These are phyloP conservation scores for Colletotrichum filicis DNA, from an alignment of 2,329 filamentous ascomycete genomes.

Conservation along the genomic window DNA sequence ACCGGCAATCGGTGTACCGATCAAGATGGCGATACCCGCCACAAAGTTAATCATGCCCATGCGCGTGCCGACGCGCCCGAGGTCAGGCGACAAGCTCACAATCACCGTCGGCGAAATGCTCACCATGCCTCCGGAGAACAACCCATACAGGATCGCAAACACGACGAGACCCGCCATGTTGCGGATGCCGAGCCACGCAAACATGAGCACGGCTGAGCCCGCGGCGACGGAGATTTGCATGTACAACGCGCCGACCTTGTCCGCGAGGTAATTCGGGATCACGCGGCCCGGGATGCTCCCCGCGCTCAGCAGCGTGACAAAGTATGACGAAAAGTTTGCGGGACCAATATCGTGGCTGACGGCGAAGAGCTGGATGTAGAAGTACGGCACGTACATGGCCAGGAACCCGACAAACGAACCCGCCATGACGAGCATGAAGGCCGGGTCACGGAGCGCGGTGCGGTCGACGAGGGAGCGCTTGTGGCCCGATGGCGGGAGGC, in stretches of 20 bases:
- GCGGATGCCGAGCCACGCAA: conserved; percentile 52
- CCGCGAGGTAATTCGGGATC: conserved; percentile 56
- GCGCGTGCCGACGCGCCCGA: conserved; percentile 46
- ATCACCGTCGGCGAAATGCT: conserved; percentile 54
- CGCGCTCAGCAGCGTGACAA: conserved; percentile 57
- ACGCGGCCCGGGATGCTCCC: conserved; percentile 58
- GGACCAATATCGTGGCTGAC: conserved; percentile 52
- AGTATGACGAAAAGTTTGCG: conserved; percentile 49
- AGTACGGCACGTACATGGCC: conserved; percentile 60
- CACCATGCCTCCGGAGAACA: conserved; percentile 57
- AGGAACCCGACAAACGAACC: conserved; percentile 54
- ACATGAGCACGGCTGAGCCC: conserved; percentile 48
- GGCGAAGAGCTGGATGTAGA: conserved; percentile 56
- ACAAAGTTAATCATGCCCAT: conserved; percentile 48
- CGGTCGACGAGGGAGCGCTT: conserved; percentile 48
- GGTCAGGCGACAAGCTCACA: conserved; percentile 48
- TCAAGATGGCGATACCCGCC: conserved; percentile 58
- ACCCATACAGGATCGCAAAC: conserved; percentile 57
- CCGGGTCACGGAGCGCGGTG: conserved; percentile 49
- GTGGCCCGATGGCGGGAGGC: conserved; percentile 43
- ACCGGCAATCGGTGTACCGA: conserved; percentile 58
- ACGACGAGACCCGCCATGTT: conserved; percentile 49
- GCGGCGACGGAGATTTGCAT: conserved; percentile 47
- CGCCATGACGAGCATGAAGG: conserved; percentile 50
- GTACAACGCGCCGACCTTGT: conserved; percentile 53